Evolutionary conservation across 2,329 filamentous ascomycete species (phyloP), one percentile per base, ranked within the genome.

Genomic region (Aspergillus hortae): DNA sequence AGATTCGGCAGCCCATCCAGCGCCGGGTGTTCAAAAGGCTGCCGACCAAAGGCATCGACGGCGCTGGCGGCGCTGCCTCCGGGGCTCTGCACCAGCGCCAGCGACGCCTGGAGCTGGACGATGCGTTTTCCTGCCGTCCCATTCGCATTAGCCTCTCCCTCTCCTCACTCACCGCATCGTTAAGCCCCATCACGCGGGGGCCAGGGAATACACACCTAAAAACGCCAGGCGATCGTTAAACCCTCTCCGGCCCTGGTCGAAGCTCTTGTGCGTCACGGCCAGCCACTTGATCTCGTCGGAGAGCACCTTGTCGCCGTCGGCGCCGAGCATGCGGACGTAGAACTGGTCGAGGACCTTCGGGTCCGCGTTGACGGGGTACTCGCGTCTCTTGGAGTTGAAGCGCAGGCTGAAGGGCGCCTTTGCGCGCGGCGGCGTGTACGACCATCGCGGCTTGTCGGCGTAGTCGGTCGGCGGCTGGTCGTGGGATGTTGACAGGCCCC

Each of bases 201-300:
- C 25, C 6, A 5, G 6, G 25, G 6, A 10, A 23, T 17, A 66
- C 77, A 53, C 81, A 95, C 90, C 92, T 49, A 95, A 77, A 66
- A 89, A 91, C n/a, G 91, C 89, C 71, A 99, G 77, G 56, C 90
- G 84, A 66, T 96, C 92, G 70, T 99, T 99, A 76, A 92, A 96
- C 1, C 92, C 92, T 78, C 92, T 86, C 66, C 90, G 81, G 48
- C 92, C 94, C 67, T 97, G 91, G 69, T 99, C 92, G 67, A 96
- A 97, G 74, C 91, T 96, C 82, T 97, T 97, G 73, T 97, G 94
- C 59, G 94, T 99, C 51, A 99, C 84, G 27, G 92, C 92, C 65
- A 97, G 77, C 94, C 94, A 99, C 76, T 96, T 97, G 56, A 94
- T 80, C 75, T 99, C 92, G 14, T 96, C 92, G 2, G 88, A 86